Evolutionary conservation across 2,329 filamentous ascomycete species (phyloP), one percentile per base, ranked within the genome.

Genomic region (Monosporascus sp.): DNA sequence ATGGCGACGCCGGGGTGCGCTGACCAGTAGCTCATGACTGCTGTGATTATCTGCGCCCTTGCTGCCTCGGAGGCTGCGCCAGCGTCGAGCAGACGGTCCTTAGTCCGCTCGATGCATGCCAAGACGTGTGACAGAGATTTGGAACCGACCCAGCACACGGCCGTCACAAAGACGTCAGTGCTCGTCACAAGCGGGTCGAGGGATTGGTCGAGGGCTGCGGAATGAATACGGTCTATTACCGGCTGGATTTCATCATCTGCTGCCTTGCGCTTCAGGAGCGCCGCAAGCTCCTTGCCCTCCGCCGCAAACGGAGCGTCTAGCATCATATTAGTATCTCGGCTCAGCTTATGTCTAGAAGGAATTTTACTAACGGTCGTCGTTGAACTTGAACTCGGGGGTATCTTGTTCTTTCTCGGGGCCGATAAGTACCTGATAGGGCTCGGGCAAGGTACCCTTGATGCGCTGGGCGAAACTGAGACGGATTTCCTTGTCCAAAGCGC

Each of bases 111-210:
- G 60, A 99, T 96, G 69, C 89, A 96, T 8, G 92, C 95, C 17
- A 99, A 82, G 4, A 97, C 91, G 70, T 99, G 94, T 14, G 92
- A 97, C 35, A 99, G 82, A 0, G 93, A 97, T 72, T 99, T 99
- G 59, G 90, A 92, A 45, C 94, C 94, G 48, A 97, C 86, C 72
- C 86, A 94, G 74, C 93, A 94, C 60, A 99, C 92, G 20, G 90
- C 86, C 1, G 93, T 99, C 66, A 96, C 86, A 66, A 96, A 96
- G 41, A 91, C 91, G 68, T 97, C 94, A 5, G 91, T 96, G 58
- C 90, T 94, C n/a, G 87, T 80, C 17, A 96, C 82, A 41, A 94
- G 77, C 4, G 91, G 87, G 57, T 97, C 91, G 35, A 92, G 75
- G 5, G 85, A 85, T 46, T 81, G 79, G 53, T 86, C 84, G 8